Conservation (phyloP, 2,329 filamentous ascomycete genomes). For the Sclerotinia spermophila region DNA sequence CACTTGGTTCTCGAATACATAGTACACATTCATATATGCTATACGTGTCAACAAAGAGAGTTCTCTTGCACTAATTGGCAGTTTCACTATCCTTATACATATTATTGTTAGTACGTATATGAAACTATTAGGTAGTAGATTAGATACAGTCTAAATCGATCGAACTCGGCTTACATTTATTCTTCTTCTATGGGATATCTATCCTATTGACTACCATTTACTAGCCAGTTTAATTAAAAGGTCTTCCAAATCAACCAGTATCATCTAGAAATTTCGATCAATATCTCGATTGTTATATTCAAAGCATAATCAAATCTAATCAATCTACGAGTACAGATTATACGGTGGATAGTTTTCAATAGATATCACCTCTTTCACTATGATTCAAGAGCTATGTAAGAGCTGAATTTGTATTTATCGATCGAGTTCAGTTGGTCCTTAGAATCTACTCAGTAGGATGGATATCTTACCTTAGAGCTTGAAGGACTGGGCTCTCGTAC, state of each 20-base stretch:
- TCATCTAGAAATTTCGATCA: background rate
- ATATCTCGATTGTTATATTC: background rate
- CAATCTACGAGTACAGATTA: background rate
- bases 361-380: background rate
- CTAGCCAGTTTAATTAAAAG: background rate
- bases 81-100: background rate
- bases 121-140: background rate
- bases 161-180: background rate
- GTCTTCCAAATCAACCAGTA: background rate
- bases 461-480: background rate
- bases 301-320: too few species aligned
- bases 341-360: background rate
- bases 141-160: background rate
- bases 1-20: background rate
- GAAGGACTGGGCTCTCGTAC: background rate
- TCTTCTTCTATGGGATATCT: background rate
- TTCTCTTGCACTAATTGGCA: background rate
- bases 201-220: background rate
- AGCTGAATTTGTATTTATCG: background rate
- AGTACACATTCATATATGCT: background rate
- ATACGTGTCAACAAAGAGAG: background rate
- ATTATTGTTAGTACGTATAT: background rate
- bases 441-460: background rate
- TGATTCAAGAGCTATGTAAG: background rate
- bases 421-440: background rate